A percentile compares a stretch with the other conserved stretches of the same genome.
Conservation (phyloP, 1,139 yeast species). For the Pneumocystis sp. region DNA sequence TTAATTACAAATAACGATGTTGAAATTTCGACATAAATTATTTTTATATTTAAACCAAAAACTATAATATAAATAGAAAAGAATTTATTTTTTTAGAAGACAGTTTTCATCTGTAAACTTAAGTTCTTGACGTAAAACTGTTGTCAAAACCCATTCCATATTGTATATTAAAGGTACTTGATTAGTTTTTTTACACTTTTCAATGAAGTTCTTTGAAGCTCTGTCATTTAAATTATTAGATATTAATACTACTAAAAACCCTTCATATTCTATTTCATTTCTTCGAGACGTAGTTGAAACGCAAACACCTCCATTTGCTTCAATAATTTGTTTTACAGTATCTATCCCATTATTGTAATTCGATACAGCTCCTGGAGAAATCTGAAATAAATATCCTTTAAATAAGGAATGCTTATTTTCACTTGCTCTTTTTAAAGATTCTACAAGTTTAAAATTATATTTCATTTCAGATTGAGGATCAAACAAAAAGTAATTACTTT, state of each 20-base stretch:
- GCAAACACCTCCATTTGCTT: slow-evolving; percentile 48
- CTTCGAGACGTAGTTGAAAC: slow-evolving; percentile 20
- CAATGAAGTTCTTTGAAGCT: slow-evolving; percentile 4
- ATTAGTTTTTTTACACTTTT: slow-evolving; percentile 7
- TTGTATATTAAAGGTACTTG: slow-evolving; percentile 7
- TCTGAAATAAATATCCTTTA: slow-evolving; percentile 19
- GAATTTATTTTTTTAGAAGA: neutral
- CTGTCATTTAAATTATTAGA: slow-evolving; percentile 8
- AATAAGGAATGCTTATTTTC: slow-evolving; percentile 29
- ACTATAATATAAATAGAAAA: neutral
- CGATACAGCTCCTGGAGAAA: slow-evolving; percentile 42
- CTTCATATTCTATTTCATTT: slow-evolving; percentile 7
- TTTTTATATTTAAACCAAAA: neutral
- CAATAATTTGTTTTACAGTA: slow-evolving; percentile 41
- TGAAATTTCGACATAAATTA: neutral
- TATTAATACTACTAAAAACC: slow-evolving; percentile 12
- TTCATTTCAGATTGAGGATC: slow-evolving; percentile 16
- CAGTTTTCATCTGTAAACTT: neutral
- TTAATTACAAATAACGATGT: slow-evolving; percentile 3
- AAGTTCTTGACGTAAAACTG: slow-evolving; percentile 13
- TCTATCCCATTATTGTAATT: slow-evolving; percentile 56
- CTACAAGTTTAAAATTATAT: slow-evolving; percentile 19
- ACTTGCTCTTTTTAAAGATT: slow-evolving; percentile 22
- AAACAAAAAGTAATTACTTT: slow-evolving; percentile 18
- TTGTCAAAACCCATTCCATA: slow-evolving; percentile 17